phyloP scores from a whole-genome alignment of 2,329 filamentous ascomycete species.

The Gnomoniopsis sp. region DNA sequence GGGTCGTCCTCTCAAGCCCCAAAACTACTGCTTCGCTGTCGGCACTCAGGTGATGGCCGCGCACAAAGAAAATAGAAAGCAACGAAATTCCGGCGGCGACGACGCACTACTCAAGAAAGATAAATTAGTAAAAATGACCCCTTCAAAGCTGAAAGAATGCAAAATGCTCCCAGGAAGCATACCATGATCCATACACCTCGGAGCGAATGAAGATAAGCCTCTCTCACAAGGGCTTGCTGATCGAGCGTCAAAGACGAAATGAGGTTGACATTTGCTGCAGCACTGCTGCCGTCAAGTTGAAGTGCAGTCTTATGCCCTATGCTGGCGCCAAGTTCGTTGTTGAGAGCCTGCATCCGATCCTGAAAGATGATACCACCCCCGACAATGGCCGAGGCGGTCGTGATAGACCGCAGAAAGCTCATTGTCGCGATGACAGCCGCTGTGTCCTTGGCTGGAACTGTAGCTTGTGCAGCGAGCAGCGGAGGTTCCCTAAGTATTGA shows the following conservation, averaged over 20 bases:
- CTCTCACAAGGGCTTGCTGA: neutral
- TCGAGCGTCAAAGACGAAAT: neutral
- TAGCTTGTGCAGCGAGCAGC: conserved; percentile 64
- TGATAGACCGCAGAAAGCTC: conserved; percentile 65
- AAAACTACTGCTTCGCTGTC: neutral
- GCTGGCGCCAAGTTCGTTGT: conserved; percentile 41
- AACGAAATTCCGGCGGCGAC: neutral
- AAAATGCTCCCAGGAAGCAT: neutral
- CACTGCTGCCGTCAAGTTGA: neutral
- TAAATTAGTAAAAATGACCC: neutral
- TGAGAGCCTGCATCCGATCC: conserved; percentile 64
- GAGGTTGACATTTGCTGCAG: neutral
- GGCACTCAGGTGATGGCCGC: neutral
- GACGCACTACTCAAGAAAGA: neutral
- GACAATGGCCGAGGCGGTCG: conserved; percentile 65
- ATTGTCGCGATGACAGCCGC: conserved; percentile 66
- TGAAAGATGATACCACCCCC: conserved; percentile 78
- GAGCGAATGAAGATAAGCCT: neutral
- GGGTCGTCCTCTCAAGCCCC: neutral
- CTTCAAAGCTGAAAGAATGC: neutral
- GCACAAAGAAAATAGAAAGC: neutral
- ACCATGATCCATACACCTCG: neutral
- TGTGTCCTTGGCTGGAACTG: conserved; percentile 59
- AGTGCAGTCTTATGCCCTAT: conserved; percentile 39
- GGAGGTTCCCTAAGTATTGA: conserved; percentile 62